phyloP scores from a whole-genome alignment of 2,329 filamentous ascomycete genomes.

The Phyllosticta paracitricarpa region DNA sequence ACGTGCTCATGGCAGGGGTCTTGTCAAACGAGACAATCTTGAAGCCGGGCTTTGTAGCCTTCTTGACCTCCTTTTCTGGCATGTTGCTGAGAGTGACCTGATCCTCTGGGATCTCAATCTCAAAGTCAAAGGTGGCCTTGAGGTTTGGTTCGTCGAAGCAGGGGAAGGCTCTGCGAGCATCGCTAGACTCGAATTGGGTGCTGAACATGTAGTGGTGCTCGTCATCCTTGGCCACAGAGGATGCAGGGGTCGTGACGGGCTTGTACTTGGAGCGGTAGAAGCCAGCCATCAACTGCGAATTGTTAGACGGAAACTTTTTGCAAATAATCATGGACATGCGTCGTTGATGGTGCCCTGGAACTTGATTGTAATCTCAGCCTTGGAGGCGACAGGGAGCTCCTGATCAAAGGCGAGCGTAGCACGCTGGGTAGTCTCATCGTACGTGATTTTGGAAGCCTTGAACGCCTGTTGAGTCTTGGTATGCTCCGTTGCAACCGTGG shows the following conservation, averaged over 20 bases:
- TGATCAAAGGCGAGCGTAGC: constrained; percentile 67
- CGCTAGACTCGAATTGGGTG: constrained; percentile 95
- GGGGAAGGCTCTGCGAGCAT: constrained; percentile 88
- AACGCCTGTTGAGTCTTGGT: constrained; percentile 47
- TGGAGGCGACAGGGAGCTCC: constrained; percentile 56
- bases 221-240: constrained; percentile 65
- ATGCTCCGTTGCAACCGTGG: constrained; percentile 51
- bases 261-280: constrained; percentile 95
- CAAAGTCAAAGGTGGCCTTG: constrained; percentile 88
- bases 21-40: constrained; percentile 68
- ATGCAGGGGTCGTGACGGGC: constrained; percentile 58
- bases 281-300: constrained; percentile 57
- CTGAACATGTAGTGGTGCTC: constrained; percentile 64
- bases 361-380: constrained; percentile 57
- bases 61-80: constrained; percentile 61
- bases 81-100: constrained; percentile 91
- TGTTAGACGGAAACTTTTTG: background rate
- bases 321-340: constrained; percentile 28
- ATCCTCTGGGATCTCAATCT: constrained; percentile 82
- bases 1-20: constrained; percentile 81
- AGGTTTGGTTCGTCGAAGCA: constrained; percentile 94
- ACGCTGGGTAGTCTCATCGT: constrained; percentile 77
- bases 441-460: constrained; percentile 59
- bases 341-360: constrained; percentile 82
- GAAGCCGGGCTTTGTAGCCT: constrained; percentile 54